These are phyloP conservation scores for Heteromeles arbutifolia DNA, from an alignment of 306 rosid genomes.

Conservation along the genomic window DNA sequence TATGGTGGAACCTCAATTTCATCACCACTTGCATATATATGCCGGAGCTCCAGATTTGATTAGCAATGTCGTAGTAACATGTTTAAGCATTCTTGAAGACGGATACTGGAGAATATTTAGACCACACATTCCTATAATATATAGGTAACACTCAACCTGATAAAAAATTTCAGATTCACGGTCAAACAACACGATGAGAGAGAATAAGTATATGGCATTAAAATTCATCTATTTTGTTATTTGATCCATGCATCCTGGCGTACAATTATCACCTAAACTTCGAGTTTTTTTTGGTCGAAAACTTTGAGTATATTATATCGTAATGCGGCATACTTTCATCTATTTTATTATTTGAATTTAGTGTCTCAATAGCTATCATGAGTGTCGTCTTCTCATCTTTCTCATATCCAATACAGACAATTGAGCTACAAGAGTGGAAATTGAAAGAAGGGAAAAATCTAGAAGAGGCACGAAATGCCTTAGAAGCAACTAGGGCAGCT, in stretches of 20 bases:
- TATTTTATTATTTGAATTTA: not conserved
- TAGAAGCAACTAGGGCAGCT: conserved; percentile 1
- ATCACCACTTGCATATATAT: not conserved
- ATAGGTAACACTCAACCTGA: too few species aligned
- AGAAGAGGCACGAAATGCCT: conserved; percentile 7
- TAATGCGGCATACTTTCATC: too few species aligned
- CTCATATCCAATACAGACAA: conserved; percentile 3
- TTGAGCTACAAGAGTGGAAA: conserved; percentile 22
- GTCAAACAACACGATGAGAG: not conserved
- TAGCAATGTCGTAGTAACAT: not conserved
- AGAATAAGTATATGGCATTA: not conserved
- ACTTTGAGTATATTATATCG: too few species aligned
- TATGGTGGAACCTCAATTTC: too few species aligned
- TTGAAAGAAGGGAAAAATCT: conserved; percentile 16
- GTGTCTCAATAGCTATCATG: not conserved
- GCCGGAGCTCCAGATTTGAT: not conserved
- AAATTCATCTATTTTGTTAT: not conserved
- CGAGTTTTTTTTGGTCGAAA: too few species aligned
- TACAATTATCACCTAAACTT: too few species aligned
- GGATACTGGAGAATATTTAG: too few species aligned
- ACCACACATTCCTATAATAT: too few species aligned
- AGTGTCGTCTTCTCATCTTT: not conserved
- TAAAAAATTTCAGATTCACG: not conserved
- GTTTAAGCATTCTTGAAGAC: not conserved
- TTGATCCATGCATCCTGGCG: not conserved